Conservation (phyloP, 2,329 filamentous ascomycete genomes). For the Neofusicoccum umdonicola region DNA sequence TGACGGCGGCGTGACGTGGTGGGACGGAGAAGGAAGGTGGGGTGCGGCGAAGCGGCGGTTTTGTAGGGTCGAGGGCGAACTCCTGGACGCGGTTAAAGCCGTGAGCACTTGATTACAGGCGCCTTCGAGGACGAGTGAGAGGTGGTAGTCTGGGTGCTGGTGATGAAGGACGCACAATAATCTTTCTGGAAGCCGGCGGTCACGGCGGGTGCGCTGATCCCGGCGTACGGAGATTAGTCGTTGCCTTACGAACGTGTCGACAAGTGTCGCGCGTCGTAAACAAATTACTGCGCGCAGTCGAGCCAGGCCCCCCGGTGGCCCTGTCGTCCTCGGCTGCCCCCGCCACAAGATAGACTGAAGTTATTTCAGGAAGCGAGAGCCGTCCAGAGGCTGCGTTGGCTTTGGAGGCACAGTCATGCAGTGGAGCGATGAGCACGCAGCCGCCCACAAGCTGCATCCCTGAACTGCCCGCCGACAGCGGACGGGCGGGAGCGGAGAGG, state of each 20-base stretch:
- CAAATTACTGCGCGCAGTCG: conserved; percentile 2
- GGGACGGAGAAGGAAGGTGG: conserved; percentile 4
- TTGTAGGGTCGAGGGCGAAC: background rate
- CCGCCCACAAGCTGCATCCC: conserved; percentile 4
- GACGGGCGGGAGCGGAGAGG: conserved; percentile 10
- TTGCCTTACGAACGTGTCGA: conserved; percentile 12
- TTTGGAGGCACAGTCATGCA: background rate
- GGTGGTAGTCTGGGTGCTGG: background rate
- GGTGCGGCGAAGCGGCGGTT: background rate
- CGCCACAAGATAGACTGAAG: background rate
- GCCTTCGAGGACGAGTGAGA: background rate
- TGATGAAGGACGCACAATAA: conserved; percentile 11
- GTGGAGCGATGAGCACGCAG: background rate
- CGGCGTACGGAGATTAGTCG: conserved; percentile 13
- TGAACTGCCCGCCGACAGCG: conserved; percentile 1
- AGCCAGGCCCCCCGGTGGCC: background rate
- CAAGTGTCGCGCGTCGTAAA: conserved; percentile 8
- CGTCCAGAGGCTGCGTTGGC: background rate
- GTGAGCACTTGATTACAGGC: background rate
- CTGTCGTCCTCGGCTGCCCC: background rate
- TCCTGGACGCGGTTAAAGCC: background rate
- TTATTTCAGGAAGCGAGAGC: background rate
- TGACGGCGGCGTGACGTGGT: background rate
- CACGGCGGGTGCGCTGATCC: conserved; percentile 6
- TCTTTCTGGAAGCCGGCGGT: conserved; percentile 10